Base-by-base conservation (phyloP, 352 stramenopile species). In the Halophytophthora batemanensis region DNA sequence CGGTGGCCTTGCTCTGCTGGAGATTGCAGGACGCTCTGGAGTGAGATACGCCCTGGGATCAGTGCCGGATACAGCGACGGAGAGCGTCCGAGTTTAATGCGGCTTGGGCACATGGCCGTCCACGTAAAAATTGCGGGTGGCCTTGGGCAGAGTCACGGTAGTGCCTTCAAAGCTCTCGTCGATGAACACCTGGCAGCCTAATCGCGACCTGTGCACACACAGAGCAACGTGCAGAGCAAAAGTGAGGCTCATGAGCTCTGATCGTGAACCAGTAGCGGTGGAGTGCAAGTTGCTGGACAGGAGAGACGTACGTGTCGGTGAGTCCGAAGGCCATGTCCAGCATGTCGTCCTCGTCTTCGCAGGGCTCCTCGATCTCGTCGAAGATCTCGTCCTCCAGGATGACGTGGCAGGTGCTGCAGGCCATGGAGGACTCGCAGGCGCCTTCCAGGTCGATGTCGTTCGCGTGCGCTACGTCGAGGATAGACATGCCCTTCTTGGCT, bases 81-180 rank as follows among this genome's bases (percentile, higher is more conserved):
- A 4, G n/a, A 50, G 6, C 11, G 40, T n/a, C n/a, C n/a, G n/a
- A n/a, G 21, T 35, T 50, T 89, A 99, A 64, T 99, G 96, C 6
- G 96, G 96, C 60, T 98, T 96, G 6, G 96, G 96, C 41, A 98
- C 95, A 66, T 99, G 96, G 29, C 96, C 95, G 74, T 99, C 97
- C 15, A 99, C 96, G 79, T 99, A 99, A 63, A 99, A 99, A 82
- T 99, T 99, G 58, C 96, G 86, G 31, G 96, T 99, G 31, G 96
- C 96, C 44, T 90, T 82, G 10, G 97, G 97, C 51, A 99, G 77
- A 61, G 82, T 87, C 54, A 99, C 83, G 0, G 65, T 88, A 19
- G 80, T 87, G 47, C 80, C 77, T 47, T 90, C 96, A 64, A 99
- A 98, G 42, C 80, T 74, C 64, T 97, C 71, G 37, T 87, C 86